Evolutionary conservation across 805 yeast genomes (phyloP).

Genomic region (Torulaspora indica): DNA sequence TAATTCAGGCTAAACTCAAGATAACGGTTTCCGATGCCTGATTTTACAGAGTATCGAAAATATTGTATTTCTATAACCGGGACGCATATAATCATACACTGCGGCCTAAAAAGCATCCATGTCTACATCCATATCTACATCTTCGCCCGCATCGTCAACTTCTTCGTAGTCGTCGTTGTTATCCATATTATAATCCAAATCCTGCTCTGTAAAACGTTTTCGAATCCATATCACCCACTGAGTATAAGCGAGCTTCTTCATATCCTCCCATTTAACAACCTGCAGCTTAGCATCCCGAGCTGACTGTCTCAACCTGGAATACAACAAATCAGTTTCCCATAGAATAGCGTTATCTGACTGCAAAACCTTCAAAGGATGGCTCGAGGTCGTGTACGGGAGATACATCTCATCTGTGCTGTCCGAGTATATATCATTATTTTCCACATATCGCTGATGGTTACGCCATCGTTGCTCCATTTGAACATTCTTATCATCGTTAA

Average conservation of each 20-base stretch:
- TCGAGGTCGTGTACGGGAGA: slow-evolving; percentile 3
- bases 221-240: slow-evolving; percentile 35
- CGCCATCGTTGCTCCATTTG: slow-evolving; percentile 2
- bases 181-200: slow-evolving; percentile 8
- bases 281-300: slow-evolving; percentile 28
- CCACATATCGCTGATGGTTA: background rate
- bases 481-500: slow-evolving; percentile 8
- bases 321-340: slow-evolving; percentile 15
- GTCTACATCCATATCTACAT: slow-evolving; percentile 22
- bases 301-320: slow-evolving; percentile 25
- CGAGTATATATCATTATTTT: background rate
- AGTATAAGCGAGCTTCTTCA: slow-evolving; percentile 17
- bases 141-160: slow-evolving; percentile 3
- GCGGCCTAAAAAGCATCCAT: slow-evolving; percentile 10
- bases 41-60: background rate
- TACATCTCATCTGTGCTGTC: slow-evolving; percentile 4
- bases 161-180: background rate
- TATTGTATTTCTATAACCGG: background rate
- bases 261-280: slow-evolving; percentile 30
- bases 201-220: background rate
- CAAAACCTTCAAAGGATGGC: slow-evolving; percentile 7
- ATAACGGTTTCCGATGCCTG: slow-evolving; percentile 37
- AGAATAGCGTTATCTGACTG: background rate
- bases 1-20: slow-evolving; percentile 37
- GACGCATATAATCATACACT: slow-evolving; percentile 16